A percentile compares a stretch with the other conserved stretches of the same genome.
Conservation (phyloP, 2,329 filamentous ascomycete species). For the Bipolaris sorokiniana region DNA sequence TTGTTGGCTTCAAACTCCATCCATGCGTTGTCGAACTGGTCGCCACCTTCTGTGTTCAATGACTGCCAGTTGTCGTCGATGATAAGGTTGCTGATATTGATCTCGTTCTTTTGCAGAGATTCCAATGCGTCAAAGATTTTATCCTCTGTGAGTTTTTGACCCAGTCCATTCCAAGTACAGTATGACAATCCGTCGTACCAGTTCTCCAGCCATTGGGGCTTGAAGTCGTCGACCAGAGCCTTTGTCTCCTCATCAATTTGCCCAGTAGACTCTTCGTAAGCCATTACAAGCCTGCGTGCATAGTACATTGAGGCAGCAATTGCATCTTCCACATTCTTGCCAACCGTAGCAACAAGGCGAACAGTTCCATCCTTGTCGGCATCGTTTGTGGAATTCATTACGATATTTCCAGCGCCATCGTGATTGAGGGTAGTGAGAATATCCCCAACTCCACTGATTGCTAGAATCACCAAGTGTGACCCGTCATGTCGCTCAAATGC, state of each 20-base stretch:
- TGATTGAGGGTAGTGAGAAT: slow-evolving; percentile 73
- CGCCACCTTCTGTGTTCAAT: slow-evolving; percentile 54
- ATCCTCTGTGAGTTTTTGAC: slow-evolving; percentile 79
- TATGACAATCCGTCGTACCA: slow-evolving; percentile 95
- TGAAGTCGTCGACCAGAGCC: slow-evolving; percentile 57
- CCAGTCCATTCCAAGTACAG: slow-evolving; percentile 95
- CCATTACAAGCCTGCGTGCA: slow-evolving; percentile 69
- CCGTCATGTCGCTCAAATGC: slow-evolving; percentile 78
- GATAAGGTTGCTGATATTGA: slow-evolving; percentile 83
- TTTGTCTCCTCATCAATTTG: slow-evolving; percentile 57
- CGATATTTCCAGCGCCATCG: slow-evolving; percentile 67
- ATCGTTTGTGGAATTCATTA: slow-evolving; percentile 76
- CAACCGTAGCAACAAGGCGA: slow-evolving; percentile 72
- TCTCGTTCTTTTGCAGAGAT: slow-evolving; percentile 70
- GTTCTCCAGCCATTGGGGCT: slow-evolving; percentile 74
- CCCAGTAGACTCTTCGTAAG: slow-evolving; percentile 52
- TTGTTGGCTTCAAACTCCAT: slow-evolving; percentile 84
- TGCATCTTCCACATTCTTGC: slow-evolving; percentile 74
- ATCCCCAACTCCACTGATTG: slow-evolving; percentile 74
- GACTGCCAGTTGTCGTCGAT: slow-evolving; percentile 91
- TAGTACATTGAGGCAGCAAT: slow-evolving; percentile 86
- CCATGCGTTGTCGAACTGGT: slow-evolving; percentile 61
- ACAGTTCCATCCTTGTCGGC: slow-evolving; percentile 61
- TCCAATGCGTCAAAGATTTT: slow-evolving; percentile 80
- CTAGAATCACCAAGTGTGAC: slow-evolving; percentile 76